Evolutionary conservation across 2,329 filamentous ascomycete genomes (phyloP), one percentile per base, ranked within the genome.

Genomic region (Epichloe glyceriae): DNA sequence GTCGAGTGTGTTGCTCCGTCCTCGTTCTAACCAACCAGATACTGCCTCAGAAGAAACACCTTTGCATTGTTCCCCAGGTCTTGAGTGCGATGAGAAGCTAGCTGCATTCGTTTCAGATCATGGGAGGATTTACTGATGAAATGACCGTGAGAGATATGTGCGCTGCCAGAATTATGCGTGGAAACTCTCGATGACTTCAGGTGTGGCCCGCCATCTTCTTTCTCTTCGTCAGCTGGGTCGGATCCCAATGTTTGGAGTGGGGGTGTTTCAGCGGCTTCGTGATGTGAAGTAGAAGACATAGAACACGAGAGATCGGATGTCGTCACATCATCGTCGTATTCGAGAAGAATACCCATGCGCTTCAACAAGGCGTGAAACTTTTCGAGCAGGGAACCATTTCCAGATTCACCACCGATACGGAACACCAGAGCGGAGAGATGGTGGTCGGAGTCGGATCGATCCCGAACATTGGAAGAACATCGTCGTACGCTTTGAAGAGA

Each of bases 401-500:
- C 76, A 52, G 74, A 73, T 59, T 80, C 75, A 53, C 81, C 82
- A 49, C 86, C 85, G 62, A 95, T 80, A 60, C 83, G 83, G 64
- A 93, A 87, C 51, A 95, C 69, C 59, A 94, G 82, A 55, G 84
- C 80, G 56, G 88, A 82, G 60, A 89, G 83, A 57, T 85, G 80
- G 58, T 82, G 81, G 60, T 90, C 86, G 57, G 85, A 75, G 59
- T 86, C n/a, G 80, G 75, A 53, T 87, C 76, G 56, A 88, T 71
- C 50, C 81, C 84, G 70, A 86, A 73, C 56, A 80, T 73, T 5
- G 78, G 79, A n/a, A 95, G 76, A 41, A 90, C 75, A 51, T 79
- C 74, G 61, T 93, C 85, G 63, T 94, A 94, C 33, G 88, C 87
- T 49, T 77, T 75, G 67, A 94, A 94, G 17, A 95, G 76, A 10